Evolutionary conservation across 2,329 filamentous ascomycete genomes (phyloP).

Genomic region (Calonectria leucothoes): DNA sequence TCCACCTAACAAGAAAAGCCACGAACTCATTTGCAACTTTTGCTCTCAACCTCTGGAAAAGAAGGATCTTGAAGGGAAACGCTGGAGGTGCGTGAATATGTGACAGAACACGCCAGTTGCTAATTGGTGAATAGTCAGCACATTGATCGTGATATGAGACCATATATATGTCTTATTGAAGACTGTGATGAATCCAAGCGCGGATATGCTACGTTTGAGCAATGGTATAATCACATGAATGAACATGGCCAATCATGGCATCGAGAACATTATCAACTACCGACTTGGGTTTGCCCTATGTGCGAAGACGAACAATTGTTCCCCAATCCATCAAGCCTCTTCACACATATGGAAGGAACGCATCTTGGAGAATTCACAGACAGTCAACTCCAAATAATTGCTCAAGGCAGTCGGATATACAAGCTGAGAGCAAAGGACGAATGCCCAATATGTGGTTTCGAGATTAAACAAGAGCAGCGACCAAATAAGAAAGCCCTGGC

Average conservation of each 20-base stretch:
- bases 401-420: not conserved
- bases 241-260: not conserved
- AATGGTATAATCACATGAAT: not conserved
- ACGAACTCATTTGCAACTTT: not conserved
- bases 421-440: not conserved
- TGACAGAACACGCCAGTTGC: not conserved
- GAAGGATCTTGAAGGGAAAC: not conserved
- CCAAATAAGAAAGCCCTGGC: not conserved
- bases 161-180: not conserved
- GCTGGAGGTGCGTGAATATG: not conserved
- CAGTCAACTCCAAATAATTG: not conserved
- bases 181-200: not conserved
- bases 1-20: not conserved
- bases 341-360: not conserved
- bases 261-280: not conserved
- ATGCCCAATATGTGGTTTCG: not conserved
- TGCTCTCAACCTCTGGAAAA: not conserved
- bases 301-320: not conserved
- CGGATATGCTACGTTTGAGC: not conserved
- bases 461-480: not conserved
- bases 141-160: not conserved
- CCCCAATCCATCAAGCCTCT: not conserved
- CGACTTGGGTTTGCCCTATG: not conserved
- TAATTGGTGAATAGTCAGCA: not conserved
- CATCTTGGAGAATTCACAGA: not conserved